Conservation (phyloP, 2,329 filamentous ascomycete genomes). For the Talaromyces sp. region DNA sequence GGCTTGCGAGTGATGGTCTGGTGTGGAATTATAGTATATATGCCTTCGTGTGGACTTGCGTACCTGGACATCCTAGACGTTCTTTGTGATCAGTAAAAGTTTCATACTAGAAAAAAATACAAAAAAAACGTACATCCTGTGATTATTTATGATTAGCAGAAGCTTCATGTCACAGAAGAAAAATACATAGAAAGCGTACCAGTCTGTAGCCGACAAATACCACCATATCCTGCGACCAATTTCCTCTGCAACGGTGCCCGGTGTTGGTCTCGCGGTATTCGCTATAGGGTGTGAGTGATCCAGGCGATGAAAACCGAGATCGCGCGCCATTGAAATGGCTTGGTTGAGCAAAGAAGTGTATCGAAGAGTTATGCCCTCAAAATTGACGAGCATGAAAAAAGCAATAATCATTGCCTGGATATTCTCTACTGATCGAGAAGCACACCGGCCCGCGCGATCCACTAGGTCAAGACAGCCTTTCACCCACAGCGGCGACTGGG, state of each 20-base stretch:
- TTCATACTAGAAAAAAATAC: not conserved
- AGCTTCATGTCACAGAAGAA: not conserved
- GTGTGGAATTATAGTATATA: constrained; percentile 31
- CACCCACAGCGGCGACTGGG: constrained; percentile 25
- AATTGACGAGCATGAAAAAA: constrained; percentile 27
- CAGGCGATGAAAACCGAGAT: constrained; percentile 15
- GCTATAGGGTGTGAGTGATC: constrained; percentile 11
- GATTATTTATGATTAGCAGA: constrained; percentile 15
- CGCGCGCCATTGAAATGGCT: constrained; percentile 22
- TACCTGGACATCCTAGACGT: not conserved
- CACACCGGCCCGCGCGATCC: constrained; percentile 21
- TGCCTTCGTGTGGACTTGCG: constrained; percentile 30
- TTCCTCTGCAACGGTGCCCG: constrained; percentile 25
- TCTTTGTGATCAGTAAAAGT: not conserved
- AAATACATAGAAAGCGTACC: constrained; percentile 18
- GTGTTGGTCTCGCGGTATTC: not conserved
- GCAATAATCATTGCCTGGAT: constrained; percentile 34
- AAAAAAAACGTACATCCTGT: constrained; percentile 22
- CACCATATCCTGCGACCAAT: constrained; percentile 38
- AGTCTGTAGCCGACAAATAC: constrained; percentile 36
- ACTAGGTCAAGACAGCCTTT: constrained; percentile 28
- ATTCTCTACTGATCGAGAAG: constrained; percentile 29
- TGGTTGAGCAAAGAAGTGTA: constrained; percentile 28
- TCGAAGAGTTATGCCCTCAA: constrained; percentile 31
- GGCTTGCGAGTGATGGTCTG: constrained; percentile 38